Base-by-base conservation (phyloP, 306 rosid genomes). In the Erythrophleum fordii region DNA sequence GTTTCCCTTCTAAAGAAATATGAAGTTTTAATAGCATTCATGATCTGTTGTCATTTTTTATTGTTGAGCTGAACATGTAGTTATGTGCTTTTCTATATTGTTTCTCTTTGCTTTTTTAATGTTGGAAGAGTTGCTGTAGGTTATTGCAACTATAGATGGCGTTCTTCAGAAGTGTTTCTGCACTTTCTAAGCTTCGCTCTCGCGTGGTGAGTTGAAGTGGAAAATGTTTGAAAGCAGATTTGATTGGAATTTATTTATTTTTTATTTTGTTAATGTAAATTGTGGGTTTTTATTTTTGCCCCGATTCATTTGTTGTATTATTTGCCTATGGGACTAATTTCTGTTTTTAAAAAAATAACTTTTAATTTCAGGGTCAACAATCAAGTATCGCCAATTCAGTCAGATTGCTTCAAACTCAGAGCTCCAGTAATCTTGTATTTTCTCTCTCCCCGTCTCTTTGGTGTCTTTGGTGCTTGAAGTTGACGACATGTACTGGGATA, bases 381-480 rank as follows among this genome's bases (percentile, higher is more conserved):
- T 69, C 97, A 39, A 88, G 77, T 87, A 80, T 96, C 37, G 85
- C 89, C 16, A 85, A 87, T 77, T 90, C 97, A 29, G 94, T 93
- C 69, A 87, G 99, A 93, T 92, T 92, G 94, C 86, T 96, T 59
- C 99, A 96, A 81, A 84, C 86, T 39, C 97, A 83, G 82, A 89
- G 68, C 86, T 85, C 93, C 79, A 70, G 82, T 48, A 88, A 90
- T 89, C 87, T 88, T 77, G 99, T 96, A 86, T 35, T 46, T 61
- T 72, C 80, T 80, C 81, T 48, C 25, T 77, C 60, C 29, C 11
- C 45, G 18, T 80, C 13, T 5, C 29, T 65, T 4, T 4, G 6
- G 42, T 70, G 3, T 42, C 17, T 49, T 22, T 45, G 76, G n/a
- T 46, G 71, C 28, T 73, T 73, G 64, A 23, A 73, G 81, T 81